phyloP scores from a whole-genome alignment of 2,329 filamentous ascomycete species.

The Cadophora luteo-olivacea region DNA sequence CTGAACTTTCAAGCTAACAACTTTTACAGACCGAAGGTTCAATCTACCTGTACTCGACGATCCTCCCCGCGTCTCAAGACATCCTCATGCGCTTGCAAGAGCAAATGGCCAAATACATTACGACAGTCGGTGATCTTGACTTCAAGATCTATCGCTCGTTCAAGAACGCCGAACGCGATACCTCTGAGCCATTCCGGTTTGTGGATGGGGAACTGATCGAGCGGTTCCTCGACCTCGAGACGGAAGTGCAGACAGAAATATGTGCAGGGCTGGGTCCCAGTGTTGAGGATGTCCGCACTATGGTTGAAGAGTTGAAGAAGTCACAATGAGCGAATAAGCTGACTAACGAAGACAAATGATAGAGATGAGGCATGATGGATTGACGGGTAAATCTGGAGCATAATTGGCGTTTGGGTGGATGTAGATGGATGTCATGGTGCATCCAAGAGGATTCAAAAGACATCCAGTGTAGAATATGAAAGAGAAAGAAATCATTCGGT shows the following conservation, averaged over 20 bases:
- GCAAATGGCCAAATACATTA: conserved; percentile 69
- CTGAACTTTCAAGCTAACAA: conserved; percentile 32
- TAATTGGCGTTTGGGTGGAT: not conserved
- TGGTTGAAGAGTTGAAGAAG: conserved; percentile 66
- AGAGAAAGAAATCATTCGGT: not conserved
- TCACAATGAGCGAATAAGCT: not conserved
- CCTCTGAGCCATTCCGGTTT: conserved; percentile 82
- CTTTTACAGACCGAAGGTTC: conserved; percentile 79
- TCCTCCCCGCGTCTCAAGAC: conserved; percentile 75
- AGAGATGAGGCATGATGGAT: conserved; percentile 53
- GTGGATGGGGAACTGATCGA: conserved; percentile 93
- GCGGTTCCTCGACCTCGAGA: conserved; percentile 75
- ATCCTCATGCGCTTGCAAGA: conserved; percentile 83
- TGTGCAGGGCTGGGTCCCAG: conserved; percentile 63
- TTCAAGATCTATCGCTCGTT: conserved; percentile 87
- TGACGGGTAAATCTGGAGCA: not conserved
- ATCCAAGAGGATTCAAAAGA: not conserved
- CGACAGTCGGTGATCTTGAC: conserved; percentile 73
- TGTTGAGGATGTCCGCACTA: conserved; percentile 66
- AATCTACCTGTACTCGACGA: conserved; percentile 87
- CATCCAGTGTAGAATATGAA: not conserved
- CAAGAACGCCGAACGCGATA: conserved; percentile 72
- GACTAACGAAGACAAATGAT: conserved; percentile 5
- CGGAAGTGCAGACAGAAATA: conserved; percentile 59
- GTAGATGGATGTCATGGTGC: not conserved